phyloP scores from a whole-genome alignment of 2,329 filamentous ascomycete species.

The Pseudodiploospora longispora region DNA sequence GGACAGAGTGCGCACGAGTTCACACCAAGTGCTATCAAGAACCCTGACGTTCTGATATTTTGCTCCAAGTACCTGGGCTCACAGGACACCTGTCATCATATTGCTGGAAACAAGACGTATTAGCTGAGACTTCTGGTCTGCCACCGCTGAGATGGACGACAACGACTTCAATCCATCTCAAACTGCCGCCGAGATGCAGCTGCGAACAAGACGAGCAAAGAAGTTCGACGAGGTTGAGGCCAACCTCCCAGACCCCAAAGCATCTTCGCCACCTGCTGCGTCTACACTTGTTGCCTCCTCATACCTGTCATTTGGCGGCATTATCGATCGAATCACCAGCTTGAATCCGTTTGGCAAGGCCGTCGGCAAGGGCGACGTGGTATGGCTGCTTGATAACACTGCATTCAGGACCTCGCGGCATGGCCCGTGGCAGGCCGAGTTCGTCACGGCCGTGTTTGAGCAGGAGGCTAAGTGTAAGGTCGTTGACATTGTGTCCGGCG shows the following conservation, averaged over 20 bases:
- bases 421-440: conserved; percentile 68
- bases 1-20: too few relatives aligned
- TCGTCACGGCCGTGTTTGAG: conserved; percentile 74
- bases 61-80: too few relatives aligned
- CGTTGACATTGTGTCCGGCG: conserved; percentile 58
- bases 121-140: too few relatives aligned
- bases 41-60: too few relatives aligned
- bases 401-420: conserved; percentile 53
- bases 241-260: conserved; percentile 31
- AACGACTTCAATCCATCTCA: conserved; percentile 17
- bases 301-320: conserved; percentile 20
- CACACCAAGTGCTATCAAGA: too few relatives aligned
- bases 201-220: conserved; percentile 38
- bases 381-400: conserved; percentile 89
- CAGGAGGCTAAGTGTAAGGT: conserved; percentile 60
- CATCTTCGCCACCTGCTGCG: conserved; percentile 11
- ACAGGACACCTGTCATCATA: too few relatives aligned
- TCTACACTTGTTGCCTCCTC: conserved; percentile 12
- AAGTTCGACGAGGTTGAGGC: conserved; percentile 44
- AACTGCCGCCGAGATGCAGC: conserved; percentile 37
- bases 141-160: conserved; percentile 13
- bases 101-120: too few relatives aligned
- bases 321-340: conserved; percentile 43
- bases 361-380: conserved; percentile 57
- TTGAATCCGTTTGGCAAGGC: conserved; percentile 51